phyloP scores from a whole-genome alignment of 2,329 filamentous ascomycete species.

The Leptographium radiaticola region DNA sequence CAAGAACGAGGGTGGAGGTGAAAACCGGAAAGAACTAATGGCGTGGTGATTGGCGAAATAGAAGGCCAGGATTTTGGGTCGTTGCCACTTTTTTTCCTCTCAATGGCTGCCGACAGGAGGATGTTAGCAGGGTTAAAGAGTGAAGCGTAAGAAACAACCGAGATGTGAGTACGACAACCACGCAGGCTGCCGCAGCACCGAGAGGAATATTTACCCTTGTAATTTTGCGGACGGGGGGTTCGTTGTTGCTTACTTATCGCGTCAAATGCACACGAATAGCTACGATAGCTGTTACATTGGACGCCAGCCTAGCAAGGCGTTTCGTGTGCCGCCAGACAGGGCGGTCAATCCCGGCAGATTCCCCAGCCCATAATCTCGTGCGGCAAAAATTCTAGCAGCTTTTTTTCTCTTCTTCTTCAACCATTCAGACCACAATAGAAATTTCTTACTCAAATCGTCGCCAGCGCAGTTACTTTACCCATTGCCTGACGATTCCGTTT shows the following conservation, averaged over 20 bases:
- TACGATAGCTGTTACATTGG: no score
- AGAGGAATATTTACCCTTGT: no score
- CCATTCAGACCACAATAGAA: slow-evolving; percentile 18
- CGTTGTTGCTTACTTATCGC: no score
- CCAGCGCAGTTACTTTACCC: slow-evolving; percentile 20
- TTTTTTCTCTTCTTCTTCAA: slow-evolving; percentile 11
- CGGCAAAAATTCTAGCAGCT: not conserved
- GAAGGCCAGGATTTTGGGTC: not conserved
- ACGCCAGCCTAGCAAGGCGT: no score
- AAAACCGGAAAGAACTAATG: slow-evolving; percentile 1
- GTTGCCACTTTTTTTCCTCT: not conserved
- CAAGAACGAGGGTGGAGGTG: slow-evolving; percentile 2
- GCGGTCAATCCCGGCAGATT: slow-evolving; percentile 4
- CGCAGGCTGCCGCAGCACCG: no score
- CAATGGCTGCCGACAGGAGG: not conserved
- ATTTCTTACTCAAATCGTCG: slow-evolving; percentile 18
- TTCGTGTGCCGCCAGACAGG: not conserved
- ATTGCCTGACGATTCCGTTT: slow-evolving; percentile 37
- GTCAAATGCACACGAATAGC: no score
- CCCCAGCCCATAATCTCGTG: not conserved
- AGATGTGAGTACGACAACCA: not conserved
- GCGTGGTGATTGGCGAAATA: slow-evolving; percentile 2
- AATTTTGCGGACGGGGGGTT: no score
- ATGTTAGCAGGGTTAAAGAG: not conserved
- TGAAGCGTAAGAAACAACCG: not conserved